A percentile compares a stretch with the other conserved stretches of the same genome.
Evolutionary conservation across 2,329 filamentous ascomycete genomes (phyloP).

Genomic region (Aspergillus unguis): DNA sequence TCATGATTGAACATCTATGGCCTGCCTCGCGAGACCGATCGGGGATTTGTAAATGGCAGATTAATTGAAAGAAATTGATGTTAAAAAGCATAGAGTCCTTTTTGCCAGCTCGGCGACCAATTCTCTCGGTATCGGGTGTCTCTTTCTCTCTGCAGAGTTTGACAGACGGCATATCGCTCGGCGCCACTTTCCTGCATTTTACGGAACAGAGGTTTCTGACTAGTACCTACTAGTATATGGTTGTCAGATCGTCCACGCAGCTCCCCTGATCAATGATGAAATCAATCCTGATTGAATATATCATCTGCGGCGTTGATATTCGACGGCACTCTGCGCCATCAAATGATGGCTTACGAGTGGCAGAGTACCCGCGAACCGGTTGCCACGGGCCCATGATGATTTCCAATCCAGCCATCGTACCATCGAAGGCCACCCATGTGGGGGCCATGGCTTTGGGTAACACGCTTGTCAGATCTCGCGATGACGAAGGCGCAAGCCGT

Average conservation of each 20-base stretch:
- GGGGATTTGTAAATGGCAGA: constrained; percentile 5
- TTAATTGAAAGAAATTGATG: neutral
- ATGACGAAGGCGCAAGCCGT: constrained; percentile 2
- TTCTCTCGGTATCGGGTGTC: constrained; percentile 1
- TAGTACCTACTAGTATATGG: neutral
- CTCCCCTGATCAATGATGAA: too few relatives aligned
- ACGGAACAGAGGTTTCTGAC: neutral
- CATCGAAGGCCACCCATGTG: constrained; percentile 5
- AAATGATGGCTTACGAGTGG: constrained; percentile 3
- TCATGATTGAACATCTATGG: constrained; percentile 2
- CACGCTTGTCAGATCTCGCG: constrained; percentile 6
- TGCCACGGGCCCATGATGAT: constrained; percentile 3
- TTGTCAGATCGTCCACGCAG: neutral
- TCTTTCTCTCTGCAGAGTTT: constrained; percentile 9
- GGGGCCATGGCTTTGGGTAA: constrained; percentile 4
- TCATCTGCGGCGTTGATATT: constrained; percentile 13
- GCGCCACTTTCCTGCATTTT: constrained; percentile 14
- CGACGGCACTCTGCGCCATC: neutral
- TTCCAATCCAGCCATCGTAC: neutral
- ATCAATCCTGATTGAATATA: neutral
- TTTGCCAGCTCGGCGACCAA: constrained; percentile 4
- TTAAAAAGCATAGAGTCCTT: neutral
- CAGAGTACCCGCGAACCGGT: neutral
- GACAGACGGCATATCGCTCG: constrained; percentile 13
- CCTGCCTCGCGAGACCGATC: neutral